Evolutionary conservation across 176 grass and related monocot species (phyloP), one percentile per base, ranked within the genome.

Genomic region (Chloris gayana): DNA sequence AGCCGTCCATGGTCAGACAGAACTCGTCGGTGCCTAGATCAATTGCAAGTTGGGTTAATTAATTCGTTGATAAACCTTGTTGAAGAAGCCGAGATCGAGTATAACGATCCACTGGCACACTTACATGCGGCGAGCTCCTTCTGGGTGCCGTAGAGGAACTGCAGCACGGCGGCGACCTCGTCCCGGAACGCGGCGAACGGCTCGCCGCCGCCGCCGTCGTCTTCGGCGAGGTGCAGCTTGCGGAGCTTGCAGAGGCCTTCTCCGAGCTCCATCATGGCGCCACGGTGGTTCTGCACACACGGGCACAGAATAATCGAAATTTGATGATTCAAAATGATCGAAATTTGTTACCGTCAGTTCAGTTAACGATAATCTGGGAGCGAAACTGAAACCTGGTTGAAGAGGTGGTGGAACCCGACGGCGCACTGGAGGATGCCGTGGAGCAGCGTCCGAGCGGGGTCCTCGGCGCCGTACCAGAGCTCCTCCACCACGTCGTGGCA

Each of bases 401-500:
- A 91, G 64, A 97, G 91, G 73, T 97, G 94, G 86, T 97, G 87
- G 54, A 97, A 89, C 1, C 85, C 94, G 41, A 94, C 91, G 77
- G 91, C 84, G 85, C 94, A 97, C 80, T 94, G 91, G 21, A 94
- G 91, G 41, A 97, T 0, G 14, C 84, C 91, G 34, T 97, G 94
- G 73, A 97, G 89, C 7, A 97, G 89, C 77, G 91, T 97, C 41
- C 89, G 84, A 3, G 58, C 72, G 33, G 94, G 94, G 60, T 94
- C 91, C 54, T 94, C 89, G 21, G 91, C 91, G 72, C 15, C 44
- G 84, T 97, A 82, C 94, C 94, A 97, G 54, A 97, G 85, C 82
- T 97, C 94, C 83, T 97, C 94, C 77, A 97, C 82, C 59, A 90
- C 89, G 80, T 94, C 94, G 73, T 97, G 94, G 85, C 94, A 97